Conservation (phyloP, 192 early-diverging fungal genomes). For the Jimgerdemannia flammicorona region DNA sequence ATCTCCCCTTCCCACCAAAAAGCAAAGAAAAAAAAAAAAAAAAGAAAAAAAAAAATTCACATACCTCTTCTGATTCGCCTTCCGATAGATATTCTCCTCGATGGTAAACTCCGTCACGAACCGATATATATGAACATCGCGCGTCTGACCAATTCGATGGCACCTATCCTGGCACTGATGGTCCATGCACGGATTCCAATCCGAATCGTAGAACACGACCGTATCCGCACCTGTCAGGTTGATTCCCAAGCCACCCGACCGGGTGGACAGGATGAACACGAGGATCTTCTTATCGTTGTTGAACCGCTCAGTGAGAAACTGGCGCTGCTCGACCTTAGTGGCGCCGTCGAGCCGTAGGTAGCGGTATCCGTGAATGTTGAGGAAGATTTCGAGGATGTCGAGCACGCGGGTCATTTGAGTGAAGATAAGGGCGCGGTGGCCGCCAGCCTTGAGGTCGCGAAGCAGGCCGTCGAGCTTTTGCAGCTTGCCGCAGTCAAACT, state of each 20-base stretch:
- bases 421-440: conserved; percentile 61
- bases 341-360: conserved; percentile 60
- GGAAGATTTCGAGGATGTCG: conserved; percentile 62
- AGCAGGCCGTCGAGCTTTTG: conserved; percentile 56
- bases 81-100: conserved; percentile 75
- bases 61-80: conserved; percentile 70
- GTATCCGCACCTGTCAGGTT: conserved; percentile 78
- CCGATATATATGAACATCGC: conserved; percentile 76
- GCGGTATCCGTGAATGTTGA: conserved; percentile 63
- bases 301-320: conserved; percentile 54
- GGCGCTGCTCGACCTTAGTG: conserved; percentile 55
- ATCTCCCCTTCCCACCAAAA: not conserved
- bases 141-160: conserved; percentile 65
- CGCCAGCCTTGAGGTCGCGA: conserved; percentile 50
- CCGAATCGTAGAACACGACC: conserved; percentile 75
- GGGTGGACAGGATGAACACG: conserved; percentile 58
- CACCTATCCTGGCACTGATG: conserved; percentile 65
- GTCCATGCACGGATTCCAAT: conserved; percentile 79
- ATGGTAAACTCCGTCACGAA: conserved; percentile 70
- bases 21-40: not conserved
- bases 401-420: conserved; percentile 68
- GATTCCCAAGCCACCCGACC: conserved; percentile 75
- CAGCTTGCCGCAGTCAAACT: conserved; percentile 83
- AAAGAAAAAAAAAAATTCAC: conserved; percentile 2
- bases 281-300: conserved; percentile 53